Evolutionary conservation across 148 eudicot genomes (phyloP).

Genomic region (Rhododendron griersonianum): DNA sequence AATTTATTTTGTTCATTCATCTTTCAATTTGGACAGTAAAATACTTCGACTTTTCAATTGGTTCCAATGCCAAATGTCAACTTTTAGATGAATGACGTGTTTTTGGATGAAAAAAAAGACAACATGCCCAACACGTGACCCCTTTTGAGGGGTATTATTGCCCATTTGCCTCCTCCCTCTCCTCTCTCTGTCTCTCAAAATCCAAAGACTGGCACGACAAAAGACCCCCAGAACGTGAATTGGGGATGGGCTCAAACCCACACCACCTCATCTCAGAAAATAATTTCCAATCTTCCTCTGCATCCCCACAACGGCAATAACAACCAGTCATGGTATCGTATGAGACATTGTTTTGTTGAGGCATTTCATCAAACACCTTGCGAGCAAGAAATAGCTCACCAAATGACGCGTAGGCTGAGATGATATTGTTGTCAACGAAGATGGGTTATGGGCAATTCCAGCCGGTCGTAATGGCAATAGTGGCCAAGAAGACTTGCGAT

Average conservation of each 20-base stretch:
- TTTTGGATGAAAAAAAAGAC: too few species aligned
- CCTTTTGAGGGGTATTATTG: too few species aligned
- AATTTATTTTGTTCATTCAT: too few species aligned
- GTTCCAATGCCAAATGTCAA: too few species aligned
- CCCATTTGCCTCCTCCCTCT: too few species aligned
- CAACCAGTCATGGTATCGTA: constrained; percentile 53
- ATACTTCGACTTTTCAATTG: too few species aligned
- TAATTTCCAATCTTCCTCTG: constrained; percentile 42
- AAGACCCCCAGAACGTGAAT: constrained; percentile 49
- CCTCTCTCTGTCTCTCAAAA: neutral
- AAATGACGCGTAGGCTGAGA: constrained; percentile 26
- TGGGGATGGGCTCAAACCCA: constrained; percentile 44
- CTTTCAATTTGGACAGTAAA: too few species aligned
- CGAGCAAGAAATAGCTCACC: constrained; percentile 39
- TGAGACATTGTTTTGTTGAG: constrained; percentile 48
- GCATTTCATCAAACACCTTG: constrained; percentile 64
- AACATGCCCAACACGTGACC: too few species aligned
- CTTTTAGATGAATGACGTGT: too few species aligned
- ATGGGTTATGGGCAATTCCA: constrained; percentile 42
- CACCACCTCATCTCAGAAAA: constrained; percentile 48
- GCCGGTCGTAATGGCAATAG: constrained; percentile 35
- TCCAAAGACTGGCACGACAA: constrained; percentile 49
- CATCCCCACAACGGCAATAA: constrained; percentile 34
- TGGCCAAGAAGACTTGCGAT: too few species aligned
- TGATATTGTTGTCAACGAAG: constrained; percentile 47